Evolutionary conservation across 2,329 filamentous ascomycete genomes (phyloP).

Genomic region (Pestalotiopsis sp.): DNA sequence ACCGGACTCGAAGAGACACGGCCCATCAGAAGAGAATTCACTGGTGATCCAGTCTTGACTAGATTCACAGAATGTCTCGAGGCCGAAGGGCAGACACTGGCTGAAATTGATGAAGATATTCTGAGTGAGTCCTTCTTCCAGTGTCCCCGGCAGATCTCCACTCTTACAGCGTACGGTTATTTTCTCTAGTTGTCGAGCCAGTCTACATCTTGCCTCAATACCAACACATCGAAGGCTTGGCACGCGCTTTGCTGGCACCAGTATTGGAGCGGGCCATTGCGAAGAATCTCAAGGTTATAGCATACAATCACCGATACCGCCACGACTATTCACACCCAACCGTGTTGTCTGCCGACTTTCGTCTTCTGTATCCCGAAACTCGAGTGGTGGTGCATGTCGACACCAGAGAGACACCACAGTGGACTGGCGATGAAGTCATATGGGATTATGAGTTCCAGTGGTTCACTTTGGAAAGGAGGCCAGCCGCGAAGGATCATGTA

Average conservation of each 20-base stretch:
- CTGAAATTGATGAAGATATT: background rate
- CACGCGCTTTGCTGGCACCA: background rate
- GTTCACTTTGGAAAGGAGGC: background rate
- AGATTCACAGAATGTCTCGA: background rate
- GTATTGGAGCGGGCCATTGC: background rate
- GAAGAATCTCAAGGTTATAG: background rate
- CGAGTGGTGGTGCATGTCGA: slow-evolving; percentile 2
- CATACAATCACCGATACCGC: background rate
- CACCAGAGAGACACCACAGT: background rate
- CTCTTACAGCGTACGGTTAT: too few species aligned
- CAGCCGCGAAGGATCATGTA: background rate
- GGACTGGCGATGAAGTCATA: background rate
- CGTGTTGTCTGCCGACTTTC: background rate
- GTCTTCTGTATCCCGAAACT: background rate
- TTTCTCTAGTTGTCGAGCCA: background rate
- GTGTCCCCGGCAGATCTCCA: too few species aligned
- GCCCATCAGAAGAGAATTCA: background rate
- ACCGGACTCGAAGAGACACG: too few species aligned
- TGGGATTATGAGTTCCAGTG: slow-evolving; percentile 1
- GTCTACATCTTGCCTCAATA: background rate
- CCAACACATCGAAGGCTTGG: background rate
- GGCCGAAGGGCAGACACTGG: background rate
- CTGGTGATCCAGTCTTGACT: background rate
- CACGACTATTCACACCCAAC: background rate
- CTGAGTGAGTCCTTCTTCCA: background rate